Conservation (phyloP, 768 basidiomycete species). For the Lentinula raphanica region DNA sequence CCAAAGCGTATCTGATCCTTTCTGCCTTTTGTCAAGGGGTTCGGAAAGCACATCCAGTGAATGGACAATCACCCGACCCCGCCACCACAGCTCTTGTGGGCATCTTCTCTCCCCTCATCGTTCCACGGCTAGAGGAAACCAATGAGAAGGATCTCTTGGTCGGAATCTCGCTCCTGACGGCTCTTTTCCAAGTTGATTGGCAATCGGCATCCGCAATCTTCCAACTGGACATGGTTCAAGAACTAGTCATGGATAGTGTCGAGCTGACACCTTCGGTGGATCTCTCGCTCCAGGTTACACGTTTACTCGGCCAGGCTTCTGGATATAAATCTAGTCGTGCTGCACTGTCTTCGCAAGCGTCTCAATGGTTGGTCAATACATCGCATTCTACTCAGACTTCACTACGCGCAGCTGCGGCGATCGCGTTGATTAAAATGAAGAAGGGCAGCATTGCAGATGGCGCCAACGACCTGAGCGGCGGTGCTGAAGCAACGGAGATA, state of each 20-base stretch:
- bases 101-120: conserved; percentile 46
- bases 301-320: conserved; percentile 69
- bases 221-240: conserved; percentile 53
- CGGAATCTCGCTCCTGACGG: conserved; percentile 65
- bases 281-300: conserved; percentile 59
- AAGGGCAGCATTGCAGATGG: conserved; percentile 49
- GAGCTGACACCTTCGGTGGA: conserved; percentile 52
- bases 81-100: conserved; percentile 46
- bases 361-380: conserved; percentile 64
- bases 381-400: conserved; percentile 43
- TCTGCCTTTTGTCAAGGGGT: conserved; percentile 64
- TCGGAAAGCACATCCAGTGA: conserved; percentile 31
- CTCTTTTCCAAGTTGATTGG: conserved; percentile 81
- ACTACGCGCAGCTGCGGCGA: conserved; percentile 58
- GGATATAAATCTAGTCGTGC: conserved; percentile 70
- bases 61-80: conserved; percentile 34
- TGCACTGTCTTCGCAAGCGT: conserved; percentile 48
- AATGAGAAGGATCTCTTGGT: conserved; percentile 47
- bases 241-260: conserved; percentile 61
- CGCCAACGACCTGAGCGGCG: conserved; percentile 12
- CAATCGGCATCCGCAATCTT: conserved; percentile 63
- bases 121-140: conserved; percentile 42
- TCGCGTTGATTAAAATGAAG: conserved; percentile 75
- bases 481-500: conserved; percentile 9
- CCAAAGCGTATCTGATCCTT: conserved; percentile 68